Evolutionary conservation across 257 asterid species (phyloP).

Genomic region (Lithospermum erythrorhizon): DNA sequence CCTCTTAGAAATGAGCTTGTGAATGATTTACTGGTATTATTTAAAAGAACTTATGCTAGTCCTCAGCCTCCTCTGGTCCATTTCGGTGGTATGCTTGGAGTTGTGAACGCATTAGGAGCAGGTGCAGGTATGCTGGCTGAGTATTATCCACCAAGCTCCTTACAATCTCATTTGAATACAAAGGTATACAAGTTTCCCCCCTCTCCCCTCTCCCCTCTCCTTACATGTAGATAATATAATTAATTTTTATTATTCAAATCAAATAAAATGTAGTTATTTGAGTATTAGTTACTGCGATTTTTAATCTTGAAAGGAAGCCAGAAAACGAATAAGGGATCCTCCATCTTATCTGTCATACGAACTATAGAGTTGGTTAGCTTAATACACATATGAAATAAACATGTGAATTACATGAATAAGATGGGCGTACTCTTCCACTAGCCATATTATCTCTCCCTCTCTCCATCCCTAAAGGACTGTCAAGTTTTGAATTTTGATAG

Average conservation of each 20-base stretch:
- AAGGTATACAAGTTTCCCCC: constrained; percentile 17
- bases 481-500: too few relatives aligned
- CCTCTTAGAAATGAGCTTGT: constrained; percentile 40
- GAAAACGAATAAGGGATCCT: not conserved
- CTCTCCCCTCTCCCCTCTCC: not conserved
- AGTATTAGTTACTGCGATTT: not conserved
- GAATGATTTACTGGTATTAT: constrained; percentile 44
- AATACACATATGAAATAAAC: too few relatives aligned
- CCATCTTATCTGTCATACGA: too few relatives aligned
- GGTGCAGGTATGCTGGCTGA: constrained; percentile 52
- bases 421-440: too few relatives aligned
- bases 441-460: too few relatives aligned
- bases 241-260: not conserved
- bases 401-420: too few relatives aligned
- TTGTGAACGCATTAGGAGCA: constrained; percentile 76
- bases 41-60: constrained; percentile 52
- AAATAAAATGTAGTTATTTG: not conserved
- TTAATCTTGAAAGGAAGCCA: not conserved
- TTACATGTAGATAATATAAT: not conserved
- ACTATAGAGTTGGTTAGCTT: too few relatives aligned
- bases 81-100: constrained; percentile 90
- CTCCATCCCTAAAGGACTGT: too few relatives aligned
- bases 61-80: constrained; percentile 53
- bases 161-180: constrained; percentile 22
- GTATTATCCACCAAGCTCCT: constrained; percentile 16